Conservation (phyloP, 495 filamentous ascomycete genomes). For the Xanthoparmelia taractica region DNA sequence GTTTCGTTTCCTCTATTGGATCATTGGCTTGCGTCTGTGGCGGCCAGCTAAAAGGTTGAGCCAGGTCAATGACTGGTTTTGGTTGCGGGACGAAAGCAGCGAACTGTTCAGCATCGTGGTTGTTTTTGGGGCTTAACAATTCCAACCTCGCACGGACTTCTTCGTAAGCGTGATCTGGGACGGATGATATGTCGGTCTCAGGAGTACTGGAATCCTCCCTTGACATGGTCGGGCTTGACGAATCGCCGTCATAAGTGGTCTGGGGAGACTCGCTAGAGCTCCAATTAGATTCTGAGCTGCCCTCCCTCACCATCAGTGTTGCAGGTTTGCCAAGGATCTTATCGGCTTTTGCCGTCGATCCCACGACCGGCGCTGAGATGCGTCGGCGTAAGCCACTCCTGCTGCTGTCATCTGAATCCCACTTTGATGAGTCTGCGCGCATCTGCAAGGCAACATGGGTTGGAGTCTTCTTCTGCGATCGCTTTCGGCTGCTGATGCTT, state of each 20-base stretch:
- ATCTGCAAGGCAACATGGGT: conserved; percentile 28
- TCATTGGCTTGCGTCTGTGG: conserved; percentile 18
- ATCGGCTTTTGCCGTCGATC: conserved; percentile 23
- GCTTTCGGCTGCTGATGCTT: conserved; percentile 21
- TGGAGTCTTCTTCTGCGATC: conserved; percentile 20
- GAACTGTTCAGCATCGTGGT: conserved; percentile 4
- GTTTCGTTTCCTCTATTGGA: conserved; percentile 1
- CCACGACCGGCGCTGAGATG: conserved; percentile 19
- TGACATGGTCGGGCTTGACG: conserved; percentile 24
- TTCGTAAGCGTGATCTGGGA: conserved; percentile 28
- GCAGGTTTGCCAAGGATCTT: conserved; percentile 24
- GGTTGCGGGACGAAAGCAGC: conserved; percentile 7
- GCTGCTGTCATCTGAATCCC: conserved; percentile 8
- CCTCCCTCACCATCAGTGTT: conserved; percentile 22
- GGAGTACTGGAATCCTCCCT: conserved; percentile 24
- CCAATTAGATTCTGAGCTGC: conserved; percentile 26
- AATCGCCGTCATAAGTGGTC: conserved; percentile 17
- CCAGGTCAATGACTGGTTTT: background rate
- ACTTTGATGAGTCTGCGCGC: conserved; percentile 7
- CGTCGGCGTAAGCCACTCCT: conserved; percentile 15
- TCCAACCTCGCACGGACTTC: conserved; percentile 26
- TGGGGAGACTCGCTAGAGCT: conserved; percentile 28
- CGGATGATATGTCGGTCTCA: conserved; percentile 26
- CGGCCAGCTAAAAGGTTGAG: conserved; percentile 9
- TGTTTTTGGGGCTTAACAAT: conserved; percentile 26